These are phyloP conservation scores for Cytospora piceicola DNA, from an alignment of 2,329 filamentous ascomycete genomes.

Conservation along the genomic window DNA sequence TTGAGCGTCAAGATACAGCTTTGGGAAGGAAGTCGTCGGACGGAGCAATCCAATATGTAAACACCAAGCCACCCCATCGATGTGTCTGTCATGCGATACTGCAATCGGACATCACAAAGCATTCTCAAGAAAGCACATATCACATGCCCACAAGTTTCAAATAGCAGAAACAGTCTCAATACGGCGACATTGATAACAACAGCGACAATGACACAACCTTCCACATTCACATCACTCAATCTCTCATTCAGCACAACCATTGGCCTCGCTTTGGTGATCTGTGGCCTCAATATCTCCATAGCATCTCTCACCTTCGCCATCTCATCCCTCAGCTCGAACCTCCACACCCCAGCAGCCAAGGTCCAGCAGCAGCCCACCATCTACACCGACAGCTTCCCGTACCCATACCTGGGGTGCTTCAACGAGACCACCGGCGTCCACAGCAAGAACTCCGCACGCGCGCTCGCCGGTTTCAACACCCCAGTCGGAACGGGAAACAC, in stretches of 20 bases:
- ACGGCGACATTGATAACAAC: background rate
- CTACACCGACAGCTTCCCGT: conserved; percentile 44
- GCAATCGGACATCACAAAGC: background rate
- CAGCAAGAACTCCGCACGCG: conserved; percentile 46
- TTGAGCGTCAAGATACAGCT: background rate
- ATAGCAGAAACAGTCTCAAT: background rate
- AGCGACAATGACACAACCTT: background rate
- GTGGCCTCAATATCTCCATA: too few species aligned
- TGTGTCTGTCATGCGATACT: background rate
- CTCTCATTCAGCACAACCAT: too few species aligned
- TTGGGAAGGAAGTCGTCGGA: background rate
- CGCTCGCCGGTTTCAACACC: conserved; percentile 49
- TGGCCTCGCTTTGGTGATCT: too few species aligned
- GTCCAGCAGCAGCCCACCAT: conserved; percentile 34
- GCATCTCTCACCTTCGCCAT: background rate
- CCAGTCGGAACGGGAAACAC: conserved; percentile 49
- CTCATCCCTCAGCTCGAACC: conserved; percentile 23
- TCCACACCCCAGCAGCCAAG: conserved; percentile 19
- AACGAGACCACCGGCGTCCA: conserved; percentile 57
- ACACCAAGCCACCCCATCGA: background rate
- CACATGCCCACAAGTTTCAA: background rate
- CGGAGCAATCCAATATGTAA: background rate
- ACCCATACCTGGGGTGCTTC: conserved; percentile 61
- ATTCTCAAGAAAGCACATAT: background rate
- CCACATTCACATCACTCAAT: background rate